Evolutionary conservation across 371 early-diverging fungal species (phyloP).

Genomic region (Mucor saturninus): DNA sequence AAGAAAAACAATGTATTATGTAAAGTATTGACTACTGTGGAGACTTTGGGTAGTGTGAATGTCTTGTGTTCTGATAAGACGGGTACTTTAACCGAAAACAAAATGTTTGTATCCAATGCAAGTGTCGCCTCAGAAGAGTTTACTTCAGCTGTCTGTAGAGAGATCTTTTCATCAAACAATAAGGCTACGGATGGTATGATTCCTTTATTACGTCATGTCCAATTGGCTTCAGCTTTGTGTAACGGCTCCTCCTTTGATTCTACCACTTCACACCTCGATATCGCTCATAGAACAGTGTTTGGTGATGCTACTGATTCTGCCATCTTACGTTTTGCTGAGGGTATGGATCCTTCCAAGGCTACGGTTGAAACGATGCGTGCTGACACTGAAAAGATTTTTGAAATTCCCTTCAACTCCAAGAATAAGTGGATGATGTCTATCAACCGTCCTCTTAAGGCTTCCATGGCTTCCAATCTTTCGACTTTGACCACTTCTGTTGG

Average conservation of each 20-base stretch:
- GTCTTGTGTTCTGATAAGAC: slow-evolving; percentile 77
- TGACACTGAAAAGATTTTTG: slow-evolving; percentile 47
- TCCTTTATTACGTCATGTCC: slow-evolving; percentile 47
- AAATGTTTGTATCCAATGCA: slow-evolving; percentile 62
- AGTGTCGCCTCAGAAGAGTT: slow-evolving; percentile 46
- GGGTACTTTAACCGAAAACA: slow-evolving; percentile 72
- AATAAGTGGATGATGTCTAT: slow-evolving; percentile 76
- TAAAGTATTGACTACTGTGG: slow-evolving; percentile 68
- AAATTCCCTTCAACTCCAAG: slow-evolving; percentile 74
- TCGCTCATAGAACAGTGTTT: slow-evolving; percentile 57
- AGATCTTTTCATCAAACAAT: slow-evolving; percentile 3
- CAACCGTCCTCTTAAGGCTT: slow-evolving; percentile 22
- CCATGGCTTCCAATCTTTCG: slow-evolving; percentile 36
- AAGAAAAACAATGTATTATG: slow-evolving; percentile 58
- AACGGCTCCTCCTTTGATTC: slow-evolving; percentile 67
- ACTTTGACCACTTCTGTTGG: slow-evolving; percentile 14
- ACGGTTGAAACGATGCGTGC: slow-evolving; percentile 28
- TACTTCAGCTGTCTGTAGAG: slow-evolving; percentile 30
- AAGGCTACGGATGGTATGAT: slow-evolving; percentile 21
- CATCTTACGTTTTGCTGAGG: slow-evolving; percentile 64
- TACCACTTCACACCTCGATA: slow-evolving; percentile 42
- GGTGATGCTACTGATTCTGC: slow-evolving; percentile 85
- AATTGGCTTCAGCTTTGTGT: slow-evolving; percentile 63
- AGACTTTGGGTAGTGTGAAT: slow-evolving; percentile 72
- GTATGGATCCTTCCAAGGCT: slow-evolving; percentile 25